Evolutionary conservation across 2,329 filamentous ascomycete genomes (phyloP), one percentile per base, ranked within the genome.

Genomic region (Trichoderma sp.): DNA sequence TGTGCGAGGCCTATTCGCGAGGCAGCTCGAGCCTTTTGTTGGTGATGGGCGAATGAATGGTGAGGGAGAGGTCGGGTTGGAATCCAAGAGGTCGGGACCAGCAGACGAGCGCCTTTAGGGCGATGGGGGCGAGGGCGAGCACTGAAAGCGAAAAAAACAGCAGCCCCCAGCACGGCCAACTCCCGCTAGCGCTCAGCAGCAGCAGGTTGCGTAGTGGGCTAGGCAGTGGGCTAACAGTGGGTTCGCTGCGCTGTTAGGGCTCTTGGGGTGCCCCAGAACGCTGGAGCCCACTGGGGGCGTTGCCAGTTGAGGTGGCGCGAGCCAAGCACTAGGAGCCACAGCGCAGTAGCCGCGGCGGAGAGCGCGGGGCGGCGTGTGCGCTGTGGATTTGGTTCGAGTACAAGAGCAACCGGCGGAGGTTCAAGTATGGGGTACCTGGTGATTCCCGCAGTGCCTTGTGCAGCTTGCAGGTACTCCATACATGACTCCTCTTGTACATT

Each of bases 311-410:
- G 64, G 53, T 47, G 63, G 62, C 62, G 61, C 32, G 59, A 43
- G 68, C 36, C 26, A 36, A 67, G 62, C 28, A 53, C 34, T 30
- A 61, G 66, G 66, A 61, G 57, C 67, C 66, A 53, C 57, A 53
- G 57, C 67, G 67, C 67, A 69, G 67, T 62, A 69, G 68, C 68
- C 61, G 68, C 64, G 58, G 64, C 70, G 70, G 64, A 71, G 70
- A 68, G 64, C 70, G 64, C 70, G 70, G 70, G 70, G 70, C 59
- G 68, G 68, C 70, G 58, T 68, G 70, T 58, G 64, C 65, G 64
- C 58, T 63, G 68, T 63, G 68, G 68, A 32, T 23, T 26, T 23
- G 34, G 26, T 53, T 13, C 20, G 9, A 20, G n/a, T 53, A 53
- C 47, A 23, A 53, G n/a, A 20, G 20, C 11, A 5, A 6, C n/a